phyloP scores from a whole-genome alignment of 2,329 filamentous ascomycete species.

The Coccinonectria pachysandricola region DNA sequence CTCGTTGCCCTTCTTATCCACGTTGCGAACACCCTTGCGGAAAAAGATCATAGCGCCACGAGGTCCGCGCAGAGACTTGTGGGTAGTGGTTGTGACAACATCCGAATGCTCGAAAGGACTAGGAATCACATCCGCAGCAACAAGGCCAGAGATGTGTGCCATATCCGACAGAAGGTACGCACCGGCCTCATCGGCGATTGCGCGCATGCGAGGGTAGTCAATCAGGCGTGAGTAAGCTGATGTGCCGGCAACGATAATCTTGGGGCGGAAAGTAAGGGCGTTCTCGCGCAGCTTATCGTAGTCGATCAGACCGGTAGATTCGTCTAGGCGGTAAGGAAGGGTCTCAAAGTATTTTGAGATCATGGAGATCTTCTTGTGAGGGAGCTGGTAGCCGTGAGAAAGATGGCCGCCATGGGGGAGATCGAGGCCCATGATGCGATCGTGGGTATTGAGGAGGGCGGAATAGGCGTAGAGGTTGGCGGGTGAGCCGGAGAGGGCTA shows the following conservation, averaged over 20 bases:
- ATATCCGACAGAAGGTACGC: slow-evolving; percentile 90
- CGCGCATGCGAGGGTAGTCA: slow-evolving; percentile 80
- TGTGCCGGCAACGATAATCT: slow-evolving; percentile 85
- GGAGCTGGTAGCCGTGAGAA: slow-evolving; percentile 90
- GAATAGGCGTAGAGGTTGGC: slow-evolving; percentile 86
- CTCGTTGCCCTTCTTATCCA: slow-evolving; percentile 73
- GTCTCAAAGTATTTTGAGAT: slow-evolving; percentile 98
- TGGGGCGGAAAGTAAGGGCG: slow-evolving; percentile 80
- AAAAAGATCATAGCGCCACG: slow-evolving; percentile 97
- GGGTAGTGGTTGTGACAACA: slow-evolving; percentile 93
- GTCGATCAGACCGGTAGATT: slow-evolving; percentile 82
- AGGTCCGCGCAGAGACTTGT: slow-evolving; percentile 90
- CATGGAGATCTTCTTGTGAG: slow-evolving; percentile 83
- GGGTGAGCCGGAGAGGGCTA: slow-evolving; percentile 61
- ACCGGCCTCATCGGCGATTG: slow-evolving; percentile 77
- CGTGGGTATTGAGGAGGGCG: slow-evolving; percentile 79
- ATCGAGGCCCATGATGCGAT: slow-evolving; percentile 91
- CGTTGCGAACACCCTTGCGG: slow-evolving; percentile 75
- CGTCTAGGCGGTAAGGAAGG: slow-evolving; percentile 81
- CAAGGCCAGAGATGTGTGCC: slow-evolving; percentile 88
- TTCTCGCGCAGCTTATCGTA: slow-evolving; percentile 80
- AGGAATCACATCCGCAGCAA: slow-evolving; percentile 80
- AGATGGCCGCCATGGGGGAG: slow-evolving; percentile 90
- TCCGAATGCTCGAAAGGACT: slow-evolving; percentile 81
- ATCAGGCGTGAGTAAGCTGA: slow-evolving; percentile 91